Evolutionary conservation across 108 stramenopile genomes (phyloP).

Genomic region (Cyclotella cryptica): DNA sequence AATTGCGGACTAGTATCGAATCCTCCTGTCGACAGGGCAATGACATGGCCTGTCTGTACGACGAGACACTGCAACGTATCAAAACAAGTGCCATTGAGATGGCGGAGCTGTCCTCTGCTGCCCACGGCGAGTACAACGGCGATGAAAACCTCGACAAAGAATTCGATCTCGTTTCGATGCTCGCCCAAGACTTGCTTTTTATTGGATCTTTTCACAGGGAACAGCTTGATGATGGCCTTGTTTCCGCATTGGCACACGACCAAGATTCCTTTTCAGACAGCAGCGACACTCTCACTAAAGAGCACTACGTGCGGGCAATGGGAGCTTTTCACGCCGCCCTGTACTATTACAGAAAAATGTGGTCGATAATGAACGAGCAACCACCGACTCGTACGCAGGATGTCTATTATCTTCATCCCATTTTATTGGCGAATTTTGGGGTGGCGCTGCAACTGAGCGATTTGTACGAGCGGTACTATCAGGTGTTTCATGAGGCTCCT

Average conservation of each 20-base stretch:
- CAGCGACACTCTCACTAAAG: neutral
- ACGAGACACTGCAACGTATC: neutral
- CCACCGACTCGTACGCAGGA: neutral
- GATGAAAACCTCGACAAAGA: neutral
- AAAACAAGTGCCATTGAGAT: neutral
- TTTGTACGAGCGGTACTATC: neutral
- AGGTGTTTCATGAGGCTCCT: neutral
- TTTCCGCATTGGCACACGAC: neutral
- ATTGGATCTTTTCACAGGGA: neutral
- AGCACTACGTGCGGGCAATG: neutral
- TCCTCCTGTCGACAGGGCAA: neutral
- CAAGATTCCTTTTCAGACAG: neutral
- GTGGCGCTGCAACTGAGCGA: conserved; percentile 2
- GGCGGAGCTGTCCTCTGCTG: neutral
- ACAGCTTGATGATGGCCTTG: neutral
- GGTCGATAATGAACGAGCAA: neutral
- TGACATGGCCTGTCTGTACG: neutral
- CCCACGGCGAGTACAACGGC: neutral
- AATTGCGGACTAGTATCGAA: neutral
- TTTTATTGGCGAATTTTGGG: neutral
- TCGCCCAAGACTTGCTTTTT: neutral
- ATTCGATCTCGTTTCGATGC: neutral
- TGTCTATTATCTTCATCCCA: neutral
- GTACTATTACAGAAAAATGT: neutral
- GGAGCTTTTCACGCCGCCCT: neutral